Evolutionary conservation across 306 rosid species (phyloP).

Genomic region (Begonia masoniana): DNA sequence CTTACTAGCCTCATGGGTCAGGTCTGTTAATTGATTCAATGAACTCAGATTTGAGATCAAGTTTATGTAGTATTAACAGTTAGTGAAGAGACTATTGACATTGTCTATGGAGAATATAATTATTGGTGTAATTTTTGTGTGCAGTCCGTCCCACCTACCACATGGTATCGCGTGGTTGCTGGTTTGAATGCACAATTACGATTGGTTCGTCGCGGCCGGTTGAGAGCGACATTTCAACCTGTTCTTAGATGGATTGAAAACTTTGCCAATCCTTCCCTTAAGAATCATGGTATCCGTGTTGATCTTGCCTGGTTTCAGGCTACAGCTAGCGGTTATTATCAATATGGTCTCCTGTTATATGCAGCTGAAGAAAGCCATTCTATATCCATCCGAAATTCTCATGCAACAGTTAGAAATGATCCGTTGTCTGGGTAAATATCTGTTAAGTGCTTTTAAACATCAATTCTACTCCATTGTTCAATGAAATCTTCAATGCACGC

Average conservation of each 20-base stretch:
- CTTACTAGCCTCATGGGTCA: conserved; percentile 96
- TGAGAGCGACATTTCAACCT: conserved; percentile 69
- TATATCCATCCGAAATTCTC: conserved; percentile 24
- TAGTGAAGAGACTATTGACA: too few relatives aligned
- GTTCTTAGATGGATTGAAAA: conserved; percentile 85
- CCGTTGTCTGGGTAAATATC: conserved; percentile 52
- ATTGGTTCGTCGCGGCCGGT: conserved; percentile 76
- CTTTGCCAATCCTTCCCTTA: conserved; percentile 81
- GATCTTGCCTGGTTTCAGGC: conserved; percentile 94
- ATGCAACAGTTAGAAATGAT: conserved; percentile 31
- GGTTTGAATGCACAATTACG: conserved; percentile 95
- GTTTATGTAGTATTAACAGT: too few relatives aligned
- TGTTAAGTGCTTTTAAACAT: background rate
- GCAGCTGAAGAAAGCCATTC: conserved; percentile 38
- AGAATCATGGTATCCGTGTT: conserved; percentile 49
- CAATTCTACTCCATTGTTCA: background rate
- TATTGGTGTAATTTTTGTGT: background rate
- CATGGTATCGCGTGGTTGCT: conserved; percentile 91
- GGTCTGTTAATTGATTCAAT: conserved; percentile 43
- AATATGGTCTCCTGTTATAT: conserved; percentile 75
- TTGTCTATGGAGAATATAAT: background rate
- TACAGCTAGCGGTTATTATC: conserved; percentile 73
- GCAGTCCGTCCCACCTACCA: conserved; percentile 87
- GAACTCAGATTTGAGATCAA: conserved; percentile 5
- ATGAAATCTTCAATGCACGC: background rate